phyloP scores from a whole-genome alignment of 441 rosid genomes.

The Mallotus repandus region DNA sequence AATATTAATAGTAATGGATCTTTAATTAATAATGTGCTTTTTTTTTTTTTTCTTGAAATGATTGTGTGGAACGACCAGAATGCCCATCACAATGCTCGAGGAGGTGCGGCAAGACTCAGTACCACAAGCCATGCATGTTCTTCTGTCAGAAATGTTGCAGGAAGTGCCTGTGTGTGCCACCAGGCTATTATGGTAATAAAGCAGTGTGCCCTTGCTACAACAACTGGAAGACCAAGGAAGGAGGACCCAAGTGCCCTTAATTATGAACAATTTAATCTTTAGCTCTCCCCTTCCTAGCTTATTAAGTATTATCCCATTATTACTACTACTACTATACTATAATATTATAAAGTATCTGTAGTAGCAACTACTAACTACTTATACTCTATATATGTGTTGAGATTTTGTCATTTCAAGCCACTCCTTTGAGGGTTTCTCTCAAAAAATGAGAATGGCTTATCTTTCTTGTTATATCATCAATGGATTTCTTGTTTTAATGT shows the following conservation, averaged over 20 bases:
- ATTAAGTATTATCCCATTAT: not conserved
- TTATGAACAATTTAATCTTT: not conserved
- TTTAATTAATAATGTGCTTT: no score
- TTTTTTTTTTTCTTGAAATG: not conserved
- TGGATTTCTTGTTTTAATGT: not conserved
- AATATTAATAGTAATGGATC: not conserved
- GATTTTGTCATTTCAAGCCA: constrained; percentile 6
- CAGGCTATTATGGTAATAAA: constrained; percentile 75
- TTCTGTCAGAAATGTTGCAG: constrained; percentile 86
- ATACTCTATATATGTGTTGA: not conserved
- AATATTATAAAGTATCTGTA: not conserved
- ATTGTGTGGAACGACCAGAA: constrained; percentile 44
- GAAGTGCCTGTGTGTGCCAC: constrained; percentile 89
- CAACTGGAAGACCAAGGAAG: constrained; percentile 96
- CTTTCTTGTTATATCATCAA: not conserved
- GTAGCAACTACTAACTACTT: not conserved
- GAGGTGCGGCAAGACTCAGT: constrained; percentile 69
- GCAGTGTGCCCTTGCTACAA: constrained; percentile 88
- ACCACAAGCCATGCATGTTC: constrained; percentile 77
- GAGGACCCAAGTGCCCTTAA: constrained; percentile 92
- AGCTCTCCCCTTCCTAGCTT: not conserved
- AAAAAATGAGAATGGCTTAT: constrained; percentile 18
- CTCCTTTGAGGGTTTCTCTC: constrained; percentile 14
- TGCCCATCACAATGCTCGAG: constrained; percentile 63
- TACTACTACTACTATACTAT: not conserved